phyloP scores from a whole-genome alignment of 2,329 filamentous ascomycete genomes.

The Colletotrichum incanum region DNA sequence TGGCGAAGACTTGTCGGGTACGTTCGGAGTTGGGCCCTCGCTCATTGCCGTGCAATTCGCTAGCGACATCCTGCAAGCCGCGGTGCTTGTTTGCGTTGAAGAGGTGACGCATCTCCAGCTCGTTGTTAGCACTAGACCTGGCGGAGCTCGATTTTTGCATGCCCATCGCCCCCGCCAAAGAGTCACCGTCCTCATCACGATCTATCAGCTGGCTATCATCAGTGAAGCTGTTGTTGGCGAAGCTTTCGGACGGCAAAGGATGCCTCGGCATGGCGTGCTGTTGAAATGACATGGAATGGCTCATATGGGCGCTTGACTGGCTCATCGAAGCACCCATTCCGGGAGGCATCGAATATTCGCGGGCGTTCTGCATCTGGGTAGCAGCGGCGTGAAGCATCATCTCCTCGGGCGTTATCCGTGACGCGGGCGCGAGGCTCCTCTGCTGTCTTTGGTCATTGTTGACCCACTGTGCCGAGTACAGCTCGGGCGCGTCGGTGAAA shows the following conservation, averaged over 20 bases:
- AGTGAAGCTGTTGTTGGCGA: slow-evolving; percentile 68
- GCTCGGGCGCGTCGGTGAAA: slow-evolving; percentile 60
- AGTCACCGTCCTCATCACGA: slow-evolving; percentile 72
- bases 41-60: slow-evolving; percentile 84
- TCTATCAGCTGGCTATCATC: slow-evolving; percentile 75
- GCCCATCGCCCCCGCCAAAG: slow-evolving; percentile 60
- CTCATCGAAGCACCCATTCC: slow-evolving; percentile 60
- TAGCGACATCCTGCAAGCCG: slow-evolving; percentile 79
- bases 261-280: slow-evolving; percentile 62
- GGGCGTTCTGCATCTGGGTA: slow-evolving; percentile 68
- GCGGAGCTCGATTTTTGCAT: slow-evolving; percentile 71
- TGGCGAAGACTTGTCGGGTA: slow-evolving; percentile 88
- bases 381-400: slow-evolving; percentile 71
- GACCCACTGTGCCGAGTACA: slow-evolving; percentile 68
- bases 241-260: slow-evolving; percentile 69
- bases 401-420: slow-evolving; percentile 71
- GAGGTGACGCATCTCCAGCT: slow-evolving; percentile 84
- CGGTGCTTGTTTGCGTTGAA: slow-evolving; percentile 79
- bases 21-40: slow-evolving; percentile 86
- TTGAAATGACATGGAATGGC: slow-evolving; percentile 48
- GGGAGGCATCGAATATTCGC: slow-evolving; percentile 66
- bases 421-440: slow-evolving; percentile 59
- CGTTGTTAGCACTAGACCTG: slow-evolving; percentile 83
- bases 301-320: slow-evolving; percentile 49
- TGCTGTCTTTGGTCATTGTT: slow-evolving; percentile 60